These are phyloP conservation scores for Chrysoporthe austroafricana DNA, from an alignment of 2,329 filamentous ascomycete species.

Conservation along the genomic window DNA sequence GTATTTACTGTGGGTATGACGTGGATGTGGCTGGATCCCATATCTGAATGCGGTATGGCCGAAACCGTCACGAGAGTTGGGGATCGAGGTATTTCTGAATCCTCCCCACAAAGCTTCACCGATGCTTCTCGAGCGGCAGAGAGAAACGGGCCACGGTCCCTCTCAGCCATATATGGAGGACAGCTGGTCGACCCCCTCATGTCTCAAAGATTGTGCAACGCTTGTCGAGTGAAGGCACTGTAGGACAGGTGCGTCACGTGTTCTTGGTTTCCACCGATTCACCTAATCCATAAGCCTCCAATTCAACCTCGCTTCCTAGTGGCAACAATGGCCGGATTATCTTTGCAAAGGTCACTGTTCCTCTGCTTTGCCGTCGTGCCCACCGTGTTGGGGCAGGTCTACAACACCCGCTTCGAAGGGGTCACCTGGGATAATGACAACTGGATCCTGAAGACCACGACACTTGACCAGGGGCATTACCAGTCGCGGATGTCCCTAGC, in stretches of 20 bases:
- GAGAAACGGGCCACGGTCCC: background rate
- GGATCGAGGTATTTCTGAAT: background rate
- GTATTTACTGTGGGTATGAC: constrained; percentile 10
- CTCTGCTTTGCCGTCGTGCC: background rate
- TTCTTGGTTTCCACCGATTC: background rate
- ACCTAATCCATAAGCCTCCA: background rate
- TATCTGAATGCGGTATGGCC: background rate
- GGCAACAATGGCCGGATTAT: background rate
- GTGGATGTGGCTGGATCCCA: constrained; percentile 7
- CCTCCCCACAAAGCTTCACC: background rate
- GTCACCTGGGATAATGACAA: constrained; percentile 36
- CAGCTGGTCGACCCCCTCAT: background rate
- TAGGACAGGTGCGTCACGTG: too few species aligned
- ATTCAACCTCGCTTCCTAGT: background rate
- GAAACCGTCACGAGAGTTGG: constrained; percentile 9
- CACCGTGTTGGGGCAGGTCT: constrained; percentile 19
- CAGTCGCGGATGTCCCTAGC: constrained; percentile 37
- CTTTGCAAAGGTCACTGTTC: background rate
- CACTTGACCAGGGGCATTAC: constrained; percentile 34
- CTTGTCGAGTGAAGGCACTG: too few species aligned
- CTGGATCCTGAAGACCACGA: constrained; percentile 34
- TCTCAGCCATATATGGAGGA: background rate
- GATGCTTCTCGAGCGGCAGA: background rate
- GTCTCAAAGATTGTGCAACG: background rate
- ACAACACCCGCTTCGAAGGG: constrained; percentile 34